Percentiles rank a stretch among this genome's conserved stretches.
Conservation (phyloP, 2,329 filamentous ascomycete genomes). For the Dendrostoma leiphaemia region DNA sequence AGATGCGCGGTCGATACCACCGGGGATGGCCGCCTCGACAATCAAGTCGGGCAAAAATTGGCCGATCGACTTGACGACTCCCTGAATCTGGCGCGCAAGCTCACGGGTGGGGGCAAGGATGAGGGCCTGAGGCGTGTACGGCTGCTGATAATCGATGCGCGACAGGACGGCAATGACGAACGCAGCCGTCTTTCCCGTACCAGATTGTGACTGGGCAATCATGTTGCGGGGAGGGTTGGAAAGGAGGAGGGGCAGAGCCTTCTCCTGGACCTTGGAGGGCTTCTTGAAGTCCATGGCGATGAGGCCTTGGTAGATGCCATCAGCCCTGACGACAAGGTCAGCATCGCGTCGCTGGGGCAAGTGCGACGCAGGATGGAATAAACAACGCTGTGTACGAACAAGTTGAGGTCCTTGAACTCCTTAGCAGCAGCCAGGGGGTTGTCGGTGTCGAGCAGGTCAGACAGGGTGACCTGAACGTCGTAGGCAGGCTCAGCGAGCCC, state of each 20-base stretch:
- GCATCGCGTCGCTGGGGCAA: conserved; percentile 18
- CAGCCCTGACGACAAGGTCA: conserved; percentile 35
- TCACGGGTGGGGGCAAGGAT: conserved; percentile 91
- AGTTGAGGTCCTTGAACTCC: conserved; percentile 78
- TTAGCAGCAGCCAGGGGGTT: conserved; percentile 85
- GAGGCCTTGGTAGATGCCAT: conserved; percentile 73
- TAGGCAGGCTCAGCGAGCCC: conserved; percentile 70
- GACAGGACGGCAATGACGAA: conserved; percentile 92
- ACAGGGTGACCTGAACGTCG: conserved; percentile 90
- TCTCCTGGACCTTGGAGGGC: conserved; percentile 97
- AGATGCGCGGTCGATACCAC: conserved; percentile 66
- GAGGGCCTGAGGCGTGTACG: conserved; percentile 76
- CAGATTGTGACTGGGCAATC: conserved; percentile 98
- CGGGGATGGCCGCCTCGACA: conserved; percentile 80
- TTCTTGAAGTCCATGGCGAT: conserved; percentile 83
- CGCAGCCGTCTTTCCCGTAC: conserved; percentile 95
- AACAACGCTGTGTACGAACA: conserved; percentile 56
- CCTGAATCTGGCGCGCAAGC: conserved; percentile 89
- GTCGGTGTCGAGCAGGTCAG: conserved; percentile 83
- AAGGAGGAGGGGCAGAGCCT: conserved; percentile 85
- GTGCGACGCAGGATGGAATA: background rate
- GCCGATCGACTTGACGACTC: conserved; percentile 80
- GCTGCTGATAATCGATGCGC: conserved; percentile 71
- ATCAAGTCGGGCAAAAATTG: conserved; percentile 74
- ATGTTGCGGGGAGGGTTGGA: conserved; percentile 85